These are phyloP conservation scores for Nicotiana rustica DNA, from an alignment of 305 asterid species.

Conservation along the genomic window DNA sequence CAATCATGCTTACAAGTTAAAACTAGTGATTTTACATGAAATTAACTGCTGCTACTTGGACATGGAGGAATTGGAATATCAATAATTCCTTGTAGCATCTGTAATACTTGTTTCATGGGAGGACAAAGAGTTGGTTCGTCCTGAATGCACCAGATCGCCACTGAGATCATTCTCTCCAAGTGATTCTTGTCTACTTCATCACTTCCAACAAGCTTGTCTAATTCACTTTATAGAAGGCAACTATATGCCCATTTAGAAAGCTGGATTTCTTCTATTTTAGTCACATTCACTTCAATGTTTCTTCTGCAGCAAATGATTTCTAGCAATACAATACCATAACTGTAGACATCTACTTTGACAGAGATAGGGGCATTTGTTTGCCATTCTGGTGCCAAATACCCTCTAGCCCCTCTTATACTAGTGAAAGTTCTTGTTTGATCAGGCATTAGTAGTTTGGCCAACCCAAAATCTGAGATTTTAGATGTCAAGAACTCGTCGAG, in stretches of 20 bases:
- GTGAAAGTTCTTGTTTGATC: constrained; percentile 57
- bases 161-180: constrained; percentile 48
- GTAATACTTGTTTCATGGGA: constrained; percentile 60
- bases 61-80: constrained; percentile 46
- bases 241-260: constrained; percentile 62
- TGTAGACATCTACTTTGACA: constrained; percentile 60
- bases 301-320: constrained; percentile 62
- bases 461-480: constrained; percentile 59
- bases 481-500: constrained; percentile 54
- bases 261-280: constrained; percentile 45
- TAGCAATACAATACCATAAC: constrained; percentile 62
- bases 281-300: constrained; percentile 51
- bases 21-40: background rate
- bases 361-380: constrained; percentile 56
- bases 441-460: constrained; percentile 53
- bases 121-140: constrained; percentile 58
- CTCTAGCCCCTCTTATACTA: constrained; percentile 66
- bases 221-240: constrained; percentile 49
- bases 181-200: constrained; percentile 53
- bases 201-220: constrained; percentile 49
- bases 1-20: background rate
- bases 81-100: constrained; percentile 58
- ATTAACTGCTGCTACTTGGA: constrained; percentile 29
- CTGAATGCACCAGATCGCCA: constrained; percentile 71
- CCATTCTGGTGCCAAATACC: constrained; percentile 76